Conservation (phyloP, 768 basidiomycete species). For the Postia placenta region DNA sequence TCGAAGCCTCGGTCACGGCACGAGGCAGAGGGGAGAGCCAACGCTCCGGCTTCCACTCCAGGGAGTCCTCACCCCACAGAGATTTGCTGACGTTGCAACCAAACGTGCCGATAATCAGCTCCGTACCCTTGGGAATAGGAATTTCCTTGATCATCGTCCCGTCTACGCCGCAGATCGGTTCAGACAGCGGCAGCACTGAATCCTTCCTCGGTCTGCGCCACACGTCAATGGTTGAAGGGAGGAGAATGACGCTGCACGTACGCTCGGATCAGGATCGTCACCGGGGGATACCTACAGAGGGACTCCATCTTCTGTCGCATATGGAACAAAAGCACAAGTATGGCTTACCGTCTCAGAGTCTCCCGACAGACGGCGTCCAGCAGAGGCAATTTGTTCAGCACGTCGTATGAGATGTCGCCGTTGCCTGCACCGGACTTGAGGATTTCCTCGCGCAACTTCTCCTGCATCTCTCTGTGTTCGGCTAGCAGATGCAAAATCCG, state of each 20-base stretch:
- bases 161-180: constrained; percentile 10
- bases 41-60: constrained; percentile 21
- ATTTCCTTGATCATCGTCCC: constrained; percentile 14
- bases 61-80: constrained; percentile 20
- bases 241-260: neutral
- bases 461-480: constrained; percentile 9
- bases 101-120: constrained; percentile 13
- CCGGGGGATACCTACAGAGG: constrained; percentile 7
- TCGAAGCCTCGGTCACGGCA: constrained; percentile 7
- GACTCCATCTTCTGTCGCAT: neutral
- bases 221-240: neutral
- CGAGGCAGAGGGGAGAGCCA: constrained; percentile 15
- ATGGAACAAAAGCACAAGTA: neutral
- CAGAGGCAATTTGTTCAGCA: constrained; percentile 29
- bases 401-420: constrained; percentile 25
- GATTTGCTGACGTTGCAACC: constrained; percentile 20
- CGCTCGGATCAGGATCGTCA: constrained; percentile 8
- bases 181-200: constrained; percentile 12
- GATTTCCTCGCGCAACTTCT: constrained; percentile 11
- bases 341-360: constrained; percentile 23
- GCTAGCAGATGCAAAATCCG: constrained; percentile 15
- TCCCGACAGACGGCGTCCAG: constrained; percentile 32
- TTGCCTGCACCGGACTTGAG: constrained; percentile 7
- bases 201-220: constrained; percentile 7
- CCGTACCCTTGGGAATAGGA: constrained; percentile 13